Percentiles rank a stretch among this genome's conserved stretches.
phyloP scores from a whole-genome alignment of 306 rosid genomes.

The Acacia acuminata region DNA sequence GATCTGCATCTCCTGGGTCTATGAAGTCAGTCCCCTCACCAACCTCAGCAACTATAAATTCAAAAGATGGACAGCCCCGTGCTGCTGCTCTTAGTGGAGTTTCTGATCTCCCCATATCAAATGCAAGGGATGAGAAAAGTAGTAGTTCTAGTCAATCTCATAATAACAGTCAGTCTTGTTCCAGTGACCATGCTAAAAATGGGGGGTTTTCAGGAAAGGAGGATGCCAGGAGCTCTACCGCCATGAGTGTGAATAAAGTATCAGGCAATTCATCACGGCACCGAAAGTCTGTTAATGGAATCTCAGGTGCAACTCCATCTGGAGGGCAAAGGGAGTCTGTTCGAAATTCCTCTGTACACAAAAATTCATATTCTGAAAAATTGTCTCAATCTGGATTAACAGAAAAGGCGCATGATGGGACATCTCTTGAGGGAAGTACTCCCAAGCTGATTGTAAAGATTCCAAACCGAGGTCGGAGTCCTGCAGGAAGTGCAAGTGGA shows the following conservation, averaged over 20 bases:
- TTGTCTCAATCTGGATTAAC: conserved; percentile 40
- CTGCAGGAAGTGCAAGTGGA: conserved; percentile 54
- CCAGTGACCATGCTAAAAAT: conserved; percentile 72
- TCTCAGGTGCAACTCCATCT: conserved; percentile 45
- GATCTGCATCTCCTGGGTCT: conserved; percentile 52
- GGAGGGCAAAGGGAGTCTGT: conserved; percentile 56
- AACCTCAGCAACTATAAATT: conserved; percentile 36
- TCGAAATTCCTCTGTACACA: conserved; percentile 46
- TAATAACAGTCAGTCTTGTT: conserved; percentile 73
- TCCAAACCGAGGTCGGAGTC: conserved; percentile 65
- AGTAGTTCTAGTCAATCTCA: conserved; percentile 90
- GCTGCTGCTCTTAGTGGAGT: conserved; percentile 41
- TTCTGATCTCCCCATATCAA: conserved; percentile 59
- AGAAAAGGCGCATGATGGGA: conserved; percentile 55
- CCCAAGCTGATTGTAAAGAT: conserved; percentile 68
- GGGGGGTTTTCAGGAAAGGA: conserved; percentile 61
- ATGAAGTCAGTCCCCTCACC: conserved; percentile 42
- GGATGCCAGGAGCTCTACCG: conserved; percentile 77
- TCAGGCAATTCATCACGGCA: conserved; percentile 69
- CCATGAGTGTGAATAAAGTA: conserved; percentile 60
- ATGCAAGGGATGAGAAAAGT: conserved; percentile 83
- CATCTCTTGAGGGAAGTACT: conserved; percentile 54
- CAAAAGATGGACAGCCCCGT: conserved; percentile 50
- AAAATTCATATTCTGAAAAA: conserved; percentile 38
- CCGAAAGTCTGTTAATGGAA: conserved; percentile 63